A percentile compares a stretch with the other conserved stretches of the same genome.
These are phyloP conservation scores for Petunia secreta DNA, from an alignment of 257 asterid species.

Conservation along the genomic window DNA sequence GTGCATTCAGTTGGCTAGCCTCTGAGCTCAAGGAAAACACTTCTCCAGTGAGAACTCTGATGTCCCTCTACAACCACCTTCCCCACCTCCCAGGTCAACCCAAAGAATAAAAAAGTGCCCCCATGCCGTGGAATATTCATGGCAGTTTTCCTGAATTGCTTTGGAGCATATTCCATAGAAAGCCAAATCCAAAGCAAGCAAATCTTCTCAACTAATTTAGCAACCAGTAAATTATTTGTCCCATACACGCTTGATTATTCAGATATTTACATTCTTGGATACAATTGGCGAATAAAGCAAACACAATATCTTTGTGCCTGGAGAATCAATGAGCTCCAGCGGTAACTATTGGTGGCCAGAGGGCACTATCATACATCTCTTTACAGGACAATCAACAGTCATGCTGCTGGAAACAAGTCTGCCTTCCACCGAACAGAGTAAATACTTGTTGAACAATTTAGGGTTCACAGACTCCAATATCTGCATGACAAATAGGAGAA, in stretches of 20 bases:
- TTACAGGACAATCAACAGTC: slow-evolving; percentile 15
- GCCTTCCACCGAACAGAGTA: neutral
- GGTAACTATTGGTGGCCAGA: neutral
- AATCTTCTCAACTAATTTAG: neutral
- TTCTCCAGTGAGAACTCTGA: neutral
- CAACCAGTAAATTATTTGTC: slow-evolving; percentile 9
- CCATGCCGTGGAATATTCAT: neutral
- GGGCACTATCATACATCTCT: slow-evolving; percentile 3
- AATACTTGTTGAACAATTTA: slow-evolving; percentile 14
- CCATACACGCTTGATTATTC: slow-evolving; percentile 25
- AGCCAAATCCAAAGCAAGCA: neutral
- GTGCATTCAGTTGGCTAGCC: neutral
- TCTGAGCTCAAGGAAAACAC: neutral
- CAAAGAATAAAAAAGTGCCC: neutral
- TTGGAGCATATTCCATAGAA: neutral
- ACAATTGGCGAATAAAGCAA: slow-evolving; percentile 11
- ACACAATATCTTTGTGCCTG: slow-evolving; percentile 7
- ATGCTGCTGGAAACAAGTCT: neutral
- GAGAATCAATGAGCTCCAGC: slow-evolving; percentile 9
- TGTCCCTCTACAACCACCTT: neutral
- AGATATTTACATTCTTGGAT: slow-evolving; percentile 24
- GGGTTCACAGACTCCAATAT: slow-evolving; percentile 41
- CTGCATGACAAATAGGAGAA: slow-evolving; percentile 44
- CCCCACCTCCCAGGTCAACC: neutral
- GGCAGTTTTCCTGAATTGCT: slow-evolving; percentile 1